Evolutionary conservation across 2,329 filamentous ascomycete genomes (phyloP).

Genomic region (Talaromyces albobiverticillius): DNA sequence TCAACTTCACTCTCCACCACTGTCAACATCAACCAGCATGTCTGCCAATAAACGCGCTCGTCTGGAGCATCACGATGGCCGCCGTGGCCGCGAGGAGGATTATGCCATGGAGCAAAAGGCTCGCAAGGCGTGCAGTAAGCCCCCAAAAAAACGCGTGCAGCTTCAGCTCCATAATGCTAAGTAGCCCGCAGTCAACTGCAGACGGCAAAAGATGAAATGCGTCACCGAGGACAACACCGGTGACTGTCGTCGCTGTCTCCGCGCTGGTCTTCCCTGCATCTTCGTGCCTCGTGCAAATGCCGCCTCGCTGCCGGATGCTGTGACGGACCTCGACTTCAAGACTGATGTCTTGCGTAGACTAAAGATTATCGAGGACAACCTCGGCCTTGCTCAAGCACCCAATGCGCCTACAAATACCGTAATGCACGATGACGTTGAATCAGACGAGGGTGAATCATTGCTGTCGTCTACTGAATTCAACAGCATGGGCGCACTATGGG

Average conservation of each 20-base stretch:
- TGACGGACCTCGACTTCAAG: constrained; percentile 4
- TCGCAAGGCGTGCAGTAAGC: constrained; percentile 16
- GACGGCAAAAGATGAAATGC: constrained; percentile 15
- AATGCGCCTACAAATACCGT: not conserved
- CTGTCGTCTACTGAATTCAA: not conserved
- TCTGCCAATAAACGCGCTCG: constrained; percentile 7
- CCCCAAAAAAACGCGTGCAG: too few species aligned
- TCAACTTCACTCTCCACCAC: not conserved
- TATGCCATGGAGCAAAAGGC: constrained; percentile 12
- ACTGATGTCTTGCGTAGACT: constrained; percentile 12
- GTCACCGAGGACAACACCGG: not conserved
- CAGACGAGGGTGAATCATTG: constrained; percentile 2
- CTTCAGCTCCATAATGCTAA: too few species aligned
- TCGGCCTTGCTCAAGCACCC: not conserved
- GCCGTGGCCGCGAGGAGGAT: constrained; percentile 1
- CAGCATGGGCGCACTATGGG: constrained; percentile 10
- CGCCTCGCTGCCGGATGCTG: constrained; percentile 8
- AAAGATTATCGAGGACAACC: constrained; percentile 7
- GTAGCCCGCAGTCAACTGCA: constrained; percentile 11
- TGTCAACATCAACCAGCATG: not conserved
- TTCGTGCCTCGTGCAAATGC: constrained; percentile 16
- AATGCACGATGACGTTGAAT: not conserved
- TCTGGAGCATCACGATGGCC: not conserved
- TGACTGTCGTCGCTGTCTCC: constrained; percentile 12
- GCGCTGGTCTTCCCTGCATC: constrained; percentile 12